Percentiles rank a stretch among this genome's conserved stretches.
These are phyloP conservation scores for Oleoguttula mirabilis DNA, from an alignment of 495 filamentous ascomycete genomes.

Conservation along the genomic window DNA sequence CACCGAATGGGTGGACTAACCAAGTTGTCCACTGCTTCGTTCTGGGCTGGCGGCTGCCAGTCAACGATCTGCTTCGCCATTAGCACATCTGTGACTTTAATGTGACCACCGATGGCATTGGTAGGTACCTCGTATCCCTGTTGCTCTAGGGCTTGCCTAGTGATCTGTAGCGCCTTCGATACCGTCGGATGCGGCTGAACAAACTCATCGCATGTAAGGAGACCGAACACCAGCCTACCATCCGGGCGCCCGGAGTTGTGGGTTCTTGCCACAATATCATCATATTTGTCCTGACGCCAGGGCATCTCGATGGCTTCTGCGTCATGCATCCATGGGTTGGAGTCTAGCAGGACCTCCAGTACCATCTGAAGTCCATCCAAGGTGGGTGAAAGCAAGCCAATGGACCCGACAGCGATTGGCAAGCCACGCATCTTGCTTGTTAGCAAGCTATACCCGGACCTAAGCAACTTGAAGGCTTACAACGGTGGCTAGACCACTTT, in stretches of 20 bases:
- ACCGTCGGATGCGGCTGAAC: background rate
- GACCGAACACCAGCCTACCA: background rate
- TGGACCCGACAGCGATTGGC: background rate
- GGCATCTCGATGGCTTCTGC: background rate
- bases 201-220: background rate
- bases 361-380: background rate
- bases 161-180: background rate
- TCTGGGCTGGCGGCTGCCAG: background rate
- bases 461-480: background rate
- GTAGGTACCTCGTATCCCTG: background rate
- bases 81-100: no score
- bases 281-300: slow-evolving; percentile 1
- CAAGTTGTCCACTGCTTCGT: background rate
- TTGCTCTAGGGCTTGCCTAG: background rate
- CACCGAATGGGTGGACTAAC: no score
- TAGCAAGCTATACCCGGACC: background rate
- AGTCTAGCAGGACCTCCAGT: background rate
- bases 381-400: background rate
- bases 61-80: background rate
- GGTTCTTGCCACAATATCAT: background rate
- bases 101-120: no score
- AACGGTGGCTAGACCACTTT: background rate
- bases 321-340: background rate
- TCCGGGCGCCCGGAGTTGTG: background rate
- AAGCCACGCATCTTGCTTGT: background rate